Conservation (phyloP, 78 protist species). For the Thecamonas trahens region DNA sequence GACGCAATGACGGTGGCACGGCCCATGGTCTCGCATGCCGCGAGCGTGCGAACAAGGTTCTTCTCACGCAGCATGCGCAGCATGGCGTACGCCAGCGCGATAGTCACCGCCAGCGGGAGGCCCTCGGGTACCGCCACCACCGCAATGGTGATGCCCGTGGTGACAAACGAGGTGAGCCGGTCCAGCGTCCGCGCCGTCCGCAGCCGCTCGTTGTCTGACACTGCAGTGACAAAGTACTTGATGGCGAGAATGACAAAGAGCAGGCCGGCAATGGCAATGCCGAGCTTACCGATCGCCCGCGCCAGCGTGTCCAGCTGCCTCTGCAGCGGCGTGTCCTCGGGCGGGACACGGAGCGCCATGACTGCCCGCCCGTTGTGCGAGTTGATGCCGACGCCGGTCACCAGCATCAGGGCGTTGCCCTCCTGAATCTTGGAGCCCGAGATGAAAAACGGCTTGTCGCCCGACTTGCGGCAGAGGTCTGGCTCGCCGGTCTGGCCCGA, state of each 20-base stretch:
- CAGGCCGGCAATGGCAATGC: slow-evolving; percentile 16
- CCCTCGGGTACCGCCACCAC: slow-evolving; percentile 98
- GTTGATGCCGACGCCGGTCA: slow-evolving; percentile 53
- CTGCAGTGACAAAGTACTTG: neutral
- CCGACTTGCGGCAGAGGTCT: too few relatives aligned
- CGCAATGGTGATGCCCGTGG: slow-evolving; percentile 83
- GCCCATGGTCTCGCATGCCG: slow-evolving; percentile 98
- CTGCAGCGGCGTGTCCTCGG: slow-evolving; percentile 86
- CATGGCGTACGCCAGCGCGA: slow-evolving; percentile 90
- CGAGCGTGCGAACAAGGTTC: slow-evolving; percentile 89
- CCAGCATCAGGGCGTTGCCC: slow-evolving; percentile 66
- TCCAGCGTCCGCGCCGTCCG: slow-evolving; percentile 4
- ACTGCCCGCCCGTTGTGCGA: slow-evolving; percentile 53
- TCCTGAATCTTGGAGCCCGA: slow-evolving; percentile 49
- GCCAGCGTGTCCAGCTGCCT: slow-evolving; percentile 67
- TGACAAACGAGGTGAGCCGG: slow-evolving; percentile 61
- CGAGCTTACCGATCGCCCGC: slow-evolving; percentile 34
- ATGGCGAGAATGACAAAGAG: slow-evolving; percentile 4
- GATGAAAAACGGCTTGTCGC: slow-evolving; percentile 29
- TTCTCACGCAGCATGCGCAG: slow-evolving; percentile 88
- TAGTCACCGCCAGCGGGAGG: slow-evolving; percentile 95
- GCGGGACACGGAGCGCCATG: slow-evolving; percentile 36
- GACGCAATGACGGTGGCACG: slow-evolving; percentile 90
- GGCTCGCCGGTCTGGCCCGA: slow-evolving; percentile 57
- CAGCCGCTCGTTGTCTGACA: neutral